A percentile compares a stretch with the other conserved stretches of the same genome.
phyloP scores from a whole-genome alignment of 2,329 filamentous ascomycete genomes.

The Beauveria varroae region DNA sequence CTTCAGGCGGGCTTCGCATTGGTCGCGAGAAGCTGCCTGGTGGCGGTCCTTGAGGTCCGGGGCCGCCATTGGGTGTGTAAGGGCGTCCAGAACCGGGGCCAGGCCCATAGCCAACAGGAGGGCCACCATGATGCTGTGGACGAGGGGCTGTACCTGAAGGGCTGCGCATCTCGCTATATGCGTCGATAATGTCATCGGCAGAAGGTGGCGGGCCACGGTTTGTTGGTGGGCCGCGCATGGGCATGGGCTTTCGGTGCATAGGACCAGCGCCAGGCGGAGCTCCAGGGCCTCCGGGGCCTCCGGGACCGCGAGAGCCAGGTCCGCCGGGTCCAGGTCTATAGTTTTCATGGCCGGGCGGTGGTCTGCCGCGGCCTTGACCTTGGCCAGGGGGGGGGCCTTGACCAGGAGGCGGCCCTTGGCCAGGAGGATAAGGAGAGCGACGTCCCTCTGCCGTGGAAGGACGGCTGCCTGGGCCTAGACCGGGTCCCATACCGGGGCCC shows the following conservation, averaged over 20 bases:
- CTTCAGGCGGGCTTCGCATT: conserved; percentile 17
- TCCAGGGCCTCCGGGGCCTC: conserved; percentile 2
- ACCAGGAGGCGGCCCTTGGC: not conserved
- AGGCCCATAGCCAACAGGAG: conserved; percentile 77
- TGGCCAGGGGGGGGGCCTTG: not conserved
- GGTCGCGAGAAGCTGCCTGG: conserved; percentile 26
- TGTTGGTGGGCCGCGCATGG: conserved; percentile 10
- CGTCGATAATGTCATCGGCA: conserved; percentile 12
- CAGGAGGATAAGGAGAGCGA: conserved; percentile 21
- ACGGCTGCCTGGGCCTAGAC: conserved; percentile 22
- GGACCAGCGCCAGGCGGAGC: not conserved
- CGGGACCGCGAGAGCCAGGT: conserved; percentile 17
- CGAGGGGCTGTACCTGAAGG: conserved; percentile 15
- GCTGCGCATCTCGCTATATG: conserved; percentile 16
- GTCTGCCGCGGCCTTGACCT: conserved; percentile 4
- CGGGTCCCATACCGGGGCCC: not conserved
- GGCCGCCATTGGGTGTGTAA: conserved; percentile 8
- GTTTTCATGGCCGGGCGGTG: conserved; percentile 13
- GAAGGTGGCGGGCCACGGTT: conserved; percentile 9
- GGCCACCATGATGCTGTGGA: conserved; percentile 18
- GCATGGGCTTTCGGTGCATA: conserved; percentile 7
- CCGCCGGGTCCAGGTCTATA: conserved; percentile 17
- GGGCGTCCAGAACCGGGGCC: conserved; percentile 9
- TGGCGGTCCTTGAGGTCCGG: conserved; percentile 13
- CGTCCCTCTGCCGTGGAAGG: conserved; percentile 26